phyloP scores from a whole-genome alignment of 225 moss, liverwort and hornwort species.

The Takakia lepidozioides region DNA sequence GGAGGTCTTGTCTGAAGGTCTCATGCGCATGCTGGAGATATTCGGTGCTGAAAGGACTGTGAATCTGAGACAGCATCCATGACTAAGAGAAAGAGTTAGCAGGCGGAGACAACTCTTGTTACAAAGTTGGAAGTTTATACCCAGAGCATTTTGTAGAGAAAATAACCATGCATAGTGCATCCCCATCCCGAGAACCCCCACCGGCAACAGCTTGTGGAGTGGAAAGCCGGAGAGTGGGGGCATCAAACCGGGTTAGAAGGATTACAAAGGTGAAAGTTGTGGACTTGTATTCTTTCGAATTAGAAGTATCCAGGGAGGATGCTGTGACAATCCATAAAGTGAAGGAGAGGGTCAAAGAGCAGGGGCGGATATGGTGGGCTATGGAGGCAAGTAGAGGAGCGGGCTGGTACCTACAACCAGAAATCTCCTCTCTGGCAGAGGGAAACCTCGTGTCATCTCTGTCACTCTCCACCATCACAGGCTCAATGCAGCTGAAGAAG shows the following conservation, averaged over 20 bases:
- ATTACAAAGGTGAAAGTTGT: conserved; percentile 70
- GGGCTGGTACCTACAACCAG: conserved; percentile 87
- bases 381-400: conserved; percentile 83
- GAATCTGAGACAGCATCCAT: too few species aligned
- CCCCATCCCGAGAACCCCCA: conserved; percentile 9
- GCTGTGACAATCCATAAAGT: conserved; percentile 67
- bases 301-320: conserved; percentile 73
- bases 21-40: too few species aligned
- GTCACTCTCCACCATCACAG: conserved; percentile 76
- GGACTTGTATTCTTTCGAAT: conserved; percentile 68
- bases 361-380: conserved; percentile 85
- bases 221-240: conserved; percentile 17
- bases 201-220: conserved; percentile 3
- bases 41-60: too few species aligned
- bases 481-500: conserved; percentile 84
- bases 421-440: conserved; percentile 64
- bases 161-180: too few species aligned
- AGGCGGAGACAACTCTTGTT: too few species aligned
- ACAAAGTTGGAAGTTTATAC: too few species aligned
- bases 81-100: too few species aligned
- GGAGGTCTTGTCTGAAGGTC: too few species aligned
- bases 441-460: conserved; percentile 69
- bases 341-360: conserved; percentile 85
- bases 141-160: too few species aligned
- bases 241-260: conserved; percentile 47